Percentiles rank a stretch among this genome's conserved stretches.
These are phyloP conservation scores for Fusarium miscanthi DNA, from an alignment of 2,329 filamentous ascomycete genomes.

Conservation along the genomic window DNA sequence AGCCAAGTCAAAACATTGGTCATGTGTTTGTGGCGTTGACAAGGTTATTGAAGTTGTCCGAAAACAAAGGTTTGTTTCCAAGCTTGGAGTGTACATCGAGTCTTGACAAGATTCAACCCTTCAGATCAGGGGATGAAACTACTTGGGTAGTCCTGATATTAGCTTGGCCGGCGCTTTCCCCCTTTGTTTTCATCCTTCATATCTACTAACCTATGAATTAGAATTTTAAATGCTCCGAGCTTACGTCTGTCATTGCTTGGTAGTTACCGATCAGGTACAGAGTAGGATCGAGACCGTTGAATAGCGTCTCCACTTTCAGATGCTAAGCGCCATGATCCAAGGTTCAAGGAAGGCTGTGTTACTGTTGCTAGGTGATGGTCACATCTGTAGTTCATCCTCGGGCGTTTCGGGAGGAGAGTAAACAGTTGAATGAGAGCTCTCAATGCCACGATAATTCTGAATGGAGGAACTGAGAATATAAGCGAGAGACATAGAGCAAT, in stretches of 20 bases:
- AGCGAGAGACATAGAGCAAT: not conserved
- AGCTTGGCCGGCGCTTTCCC: not conserved
- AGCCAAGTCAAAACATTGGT: not conserved
- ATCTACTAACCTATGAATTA: not conserved
- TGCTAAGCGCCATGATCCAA: conserved; percentile 15
- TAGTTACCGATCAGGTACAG: conserved; percentile 8
- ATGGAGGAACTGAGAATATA: not conserved
- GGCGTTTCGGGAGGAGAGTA: not conserved
- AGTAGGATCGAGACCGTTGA: conserved; percentile 6
- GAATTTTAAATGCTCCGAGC: not conserved
- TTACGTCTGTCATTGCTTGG: conserved; percentile 16
- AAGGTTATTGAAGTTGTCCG: not conserved
- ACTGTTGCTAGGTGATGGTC: conserved; percentile 20
- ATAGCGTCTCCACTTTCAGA: conserved; percentile 9
- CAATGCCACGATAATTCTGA: not conserved
- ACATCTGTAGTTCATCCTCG: not conserved
- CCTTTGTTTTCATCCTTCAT: not conserved
- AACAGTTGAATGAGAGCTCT: not conserved
- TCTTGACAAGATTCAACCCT: not conserved
- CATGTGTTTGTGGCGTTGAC: not conserved
- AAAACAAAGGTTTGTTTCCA: not conserved
- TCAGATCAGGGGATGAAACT: not conserved
- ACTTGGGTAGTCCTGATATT: not conserved
- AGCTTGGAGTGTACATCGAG: not conserved
- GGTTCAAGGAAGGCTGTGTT: conserved; percentile 3